These are phyloP conservation scores for Nicotiana sylvestris DNA, from an alignment of 257 asterid species.

Conservation along the genomic window DNA sequence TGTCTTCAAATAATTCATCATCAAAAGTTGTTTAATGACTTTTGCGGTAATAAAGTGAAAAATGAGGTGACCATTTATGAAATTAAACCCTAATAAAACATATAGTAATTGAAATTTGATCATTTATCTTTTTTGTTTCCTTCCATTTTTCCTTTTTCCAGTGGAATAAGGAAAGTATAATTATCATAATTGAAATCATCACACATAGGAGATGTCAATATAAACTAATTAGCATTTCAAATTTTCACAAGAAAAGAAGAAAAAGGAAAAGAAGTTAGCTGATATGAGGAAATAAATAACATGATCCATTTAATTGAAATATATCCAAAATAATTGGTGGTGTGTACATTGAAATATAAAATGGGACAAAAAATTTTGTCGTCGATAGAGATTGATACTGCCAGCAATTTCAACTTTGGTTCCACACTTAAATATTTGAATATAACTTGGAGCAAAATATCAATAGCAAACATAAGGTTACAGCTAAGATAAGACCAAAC, in stretches of 20 bases:
- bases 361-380: neutral
- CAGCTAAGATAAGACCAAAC: slow-evolving; percentile 4
- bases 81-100: too few relatives aligned
- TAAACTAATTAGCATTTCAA: neutral
- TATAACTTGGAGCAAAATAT: neutral
- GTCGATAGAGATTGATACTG: neutral
- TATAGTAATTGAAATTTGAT: neutral
- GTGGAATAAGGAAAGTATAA: too few relatives aligned
- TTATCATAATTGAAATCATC: neutral
- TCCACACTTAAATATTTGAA: neutral
- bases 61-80: too few relatives aligned
- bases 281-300: neutral
- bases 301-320: neutral
- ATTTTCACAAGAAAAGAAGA: neutral
- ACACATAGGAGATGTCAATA: neutral
- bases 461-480: neutral
- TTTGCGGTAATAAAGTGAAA: too few relatives aligned
- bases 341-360: neutral
- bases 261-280: neutral
- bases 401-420: neutral
- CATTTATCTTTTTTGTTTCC: neutral
- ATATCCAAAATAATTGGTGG: neutral
- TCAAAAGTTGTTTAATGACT: too few relatives aligned
- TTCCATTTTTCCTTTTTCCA: too few relatives aligned
- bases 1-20: too few relatives aligned